Base-by-base conservation (phyloP, 2,329 filamentous ascomycete species). In the Monilinia fructigena region DNA sequence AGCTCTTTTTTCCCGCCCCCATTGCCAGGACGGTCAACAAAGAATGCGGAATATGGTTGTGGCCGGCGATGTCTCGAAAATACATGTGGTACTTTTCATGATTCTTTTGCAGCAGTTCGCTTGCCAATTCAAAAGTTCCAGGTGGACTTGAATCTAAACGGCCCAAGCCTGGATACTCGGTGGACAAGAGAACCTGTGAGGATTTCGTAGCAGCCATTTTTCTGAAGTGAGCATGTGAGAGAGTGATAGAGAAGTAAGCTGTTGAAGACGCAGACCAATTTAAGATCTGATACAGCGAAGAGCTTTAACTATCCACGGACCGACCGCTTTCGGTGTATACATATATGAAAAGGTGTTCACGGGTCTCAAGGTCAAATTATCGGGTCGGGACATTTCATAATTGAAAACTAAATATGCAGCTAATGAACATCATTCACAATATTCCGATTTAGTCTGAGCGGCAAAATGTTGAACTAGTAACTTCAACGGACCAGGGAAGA, bases 41-140 rank as follows among this genome's bases (percentile, higher is more conserved):
- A 42, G 91, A 87, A 72, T 96, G 92, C 5, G 83, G 82, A 67
- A 94, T 91, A 73, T 96, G 92, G 76, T 96, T 90, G 74, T 96
- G 93, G 69, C 89, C 94, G 0, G 89, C 88, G 2, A 77, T 74
- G 0, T 83, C 69, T 69, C 94, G 94, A 81, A 92, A 95, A 78
- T 48, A 60, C 20, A 48, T 48, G 45, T 48, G 20, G 10, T 48
- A 48, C 20, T n/a, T 48, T n/a, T 48, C 20, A 11, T 48, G 45
- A 11, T 48, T n/a, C 5, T n/a, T 48, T 48, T 48, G 20, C 3
- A 48, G 45, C 4, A 48, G 45, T 48, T 48, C 45, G 45, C 45
- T n/a, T 48, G 45, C 10, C 45, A 48, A 20, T 20, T 48, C 45
- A 20, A 48, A n/a, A 18, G 45, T n/a, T n/a, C 45, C 45, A n/a